Evolutionary conservation across 2,329 filamentous ascomycete genomes (phyloP), one percentile per base, ranked within the genome.

Genomic region (Fusarium haematococcum): DNA sequence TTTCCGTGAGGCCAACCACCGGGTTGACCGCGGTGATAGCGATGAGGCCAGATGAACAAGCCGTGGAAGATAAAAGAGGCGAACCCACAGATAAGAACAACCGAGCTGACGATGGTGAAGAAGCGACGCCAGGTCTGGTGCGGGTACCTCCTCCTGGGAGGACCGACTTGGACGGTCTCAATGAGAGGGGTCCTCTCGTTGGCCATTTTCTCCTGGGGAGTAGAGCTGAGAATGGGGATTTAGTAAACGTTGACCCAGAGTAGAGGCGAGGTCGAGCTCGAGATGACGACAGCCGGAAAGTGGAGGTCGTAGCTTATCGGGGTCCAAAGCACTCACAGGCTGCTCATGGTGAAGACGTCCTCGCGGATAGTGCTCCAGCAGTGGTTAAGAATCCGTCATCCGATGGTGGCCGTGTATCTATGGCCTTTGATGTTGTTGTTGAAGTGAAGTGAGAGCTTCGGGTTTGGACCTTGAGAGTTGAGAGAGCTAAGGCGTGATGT

Each of bases 151-250:
- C 83, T 85, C 77, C 85, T 85, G 69, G 85, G 84, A 71, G 88
- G 81, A 68, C 86, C 86, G 75, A 92, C 85, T 20, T 80, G 87
- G 68, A 94, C 89, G 61, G 89, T 91, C 77, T 91, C 87, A 71
- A 94, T 88, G 76, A 95, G 87, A 67, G 93, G 92, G 60, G 91
- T 93, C 66, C 85, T 86, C 84, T 94, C 92, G 80, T 69, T 76
- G 63, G 81, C 73, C 83, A 84, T 84, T 63, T 82, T 81, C 66
- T 81, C 79, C n/a, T 63, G 56, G 35, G 74, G 56, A 65, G 60
- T 68, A 60, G 71, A 71, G 50, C 62, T 74, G 50, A 27, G 13
- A 35, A 33, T 23, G 9, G 27, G 56, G 23, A 16, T 62, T 74
- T 37, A 69, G 69, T 39, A 60, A 41, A n/a, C 27, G 63, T 39